Evolutionary conservation across 2,329 filamentous ascomycete species (phyloP), one percentile per base, ranked within the genome.

Genomic region (Fusarium torulosum): DNA sequence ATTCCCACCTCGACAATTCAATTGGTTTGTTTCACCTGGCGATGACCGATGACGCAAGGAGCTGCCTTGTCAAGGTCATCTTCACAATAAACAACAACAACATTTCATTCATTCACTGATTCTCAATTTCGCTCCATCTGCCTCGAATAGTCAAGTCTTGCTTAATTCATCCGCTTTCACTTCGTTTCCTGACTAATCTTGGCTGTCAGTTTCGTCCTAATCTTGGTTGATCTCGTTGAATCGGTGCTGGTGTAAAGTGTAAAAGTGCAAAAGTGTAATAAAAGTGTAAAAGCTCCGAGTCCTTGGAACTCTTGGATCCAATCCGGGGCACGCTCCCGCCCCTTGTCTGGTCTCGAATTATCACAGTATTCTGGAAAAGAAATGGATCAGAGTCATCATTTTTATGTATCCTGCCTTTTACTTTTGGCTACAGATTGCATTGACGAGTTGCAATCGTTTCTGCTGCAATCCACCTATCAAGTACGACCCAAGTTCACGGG

Each of bases 1-100:
- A 72, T 72, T 72, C 63, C 64, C 67, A 65, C 59, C 31, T 52
- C 35, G 33, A 35, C 35, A 59, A 59, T 38, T 62, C 66, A 70
- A 73, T 71, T 57, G 55, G 63, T 53, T 57, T 50, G 52, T 57
- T 43, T 62, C 58, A 53, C 62, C 60, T 57, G 27, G 27, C 27
- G 54, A 52, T 51, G 72, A 29, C 27, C 27, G 27, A 74, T 74
- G 71, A 74, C 72, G 71, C 72, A 74, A 63, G 62, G 54, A 65
- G 38, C 46, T 58, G 55, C 59, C 70, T 54, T 49, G 55, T 67
- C 66, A 44, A 67, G 29, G 57, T 53, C 57, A 55, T 46, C 37
- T 49, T 54, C 54, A 40, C 29, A 33, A 33, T 33, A 33, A 29
- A 29, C 27, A 29, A 29, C 23, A 44, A 52, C 59, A 56, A 52